These are phyloP conservation scores for Pholiota molesta DNA, from an alignment of 768 basidiomycete species.

Conservation along the genomic window DNA sequence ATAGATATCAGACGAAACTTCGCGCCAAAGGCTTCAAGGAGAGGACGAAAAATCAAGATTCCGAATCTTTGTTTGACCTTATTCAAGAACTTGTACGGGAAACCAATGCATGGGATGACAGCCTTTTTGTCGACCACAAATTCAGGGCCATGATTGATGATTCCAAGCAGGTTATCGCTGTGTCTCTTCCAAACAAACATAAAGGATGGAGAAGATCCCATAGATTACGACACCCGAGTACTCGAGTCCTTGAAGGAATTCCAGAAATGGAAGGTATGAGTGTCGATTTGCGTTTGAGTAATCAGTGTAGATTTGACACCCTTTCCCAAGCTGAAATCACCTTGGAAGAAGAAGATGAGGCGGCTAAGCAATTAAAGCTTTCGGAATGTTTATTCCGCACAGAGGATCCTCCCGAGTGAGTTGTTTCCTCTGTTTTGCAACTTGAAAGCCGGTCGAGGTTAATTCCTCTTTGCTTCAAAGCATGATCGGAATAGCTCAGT, in stretches of 20 bases:
- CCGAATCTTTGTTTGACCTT: slow-evolving; percentile 40
- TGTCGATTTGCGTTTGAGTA: too few relatives aligned
- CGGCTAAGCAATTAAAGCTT: too few relatives aligned
- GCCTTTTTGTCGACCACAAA: slow-evolving; percentile 47
- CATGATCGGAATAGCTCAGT: too few relatives aligned
- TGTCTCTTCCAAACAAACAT: not conserved
- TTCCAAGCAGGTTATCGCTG: slow-evolving; percentile 20
- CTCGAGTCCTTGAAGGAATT: not conserved
- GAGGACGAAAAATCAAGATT: slow-evolving; percentile 1
- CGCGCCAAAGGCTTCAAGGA: not conserved
- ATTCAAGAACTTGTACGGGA: slow-evolving; percentile 53
- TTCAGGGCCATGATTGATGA: slow-evolving; percentile 48
- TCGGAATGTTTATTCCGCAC: too few relatives aligned
- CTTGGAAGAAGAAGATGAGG: too few relatives aligned
- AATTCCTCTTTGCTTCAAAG: too few relatives aligned
- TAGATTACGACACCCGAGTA: not conserved
- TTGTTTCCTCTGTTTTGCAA: too few relatives aligned
- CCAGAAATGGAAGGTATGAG: slow-evolving; percentile 7
- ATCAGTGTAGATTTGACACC: too few relatives aligned
- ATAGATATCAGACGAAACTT: not conserved
- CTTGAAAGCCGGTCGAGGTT: too few relatives aligned
- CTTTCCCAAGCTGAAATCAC: too few relatives aligned
- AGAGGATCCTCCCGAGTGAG: too few relatives aligned
- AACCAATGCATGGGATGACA: slow-evolving; percentile 53
- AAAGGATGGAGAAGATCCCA: not conserved